These are phyloP conservation scores for Dactylonectria macrodidyma DNA, from an alignment of 2,329 filamentous ascomycete species.

Conservation along the genomic window DNA sequence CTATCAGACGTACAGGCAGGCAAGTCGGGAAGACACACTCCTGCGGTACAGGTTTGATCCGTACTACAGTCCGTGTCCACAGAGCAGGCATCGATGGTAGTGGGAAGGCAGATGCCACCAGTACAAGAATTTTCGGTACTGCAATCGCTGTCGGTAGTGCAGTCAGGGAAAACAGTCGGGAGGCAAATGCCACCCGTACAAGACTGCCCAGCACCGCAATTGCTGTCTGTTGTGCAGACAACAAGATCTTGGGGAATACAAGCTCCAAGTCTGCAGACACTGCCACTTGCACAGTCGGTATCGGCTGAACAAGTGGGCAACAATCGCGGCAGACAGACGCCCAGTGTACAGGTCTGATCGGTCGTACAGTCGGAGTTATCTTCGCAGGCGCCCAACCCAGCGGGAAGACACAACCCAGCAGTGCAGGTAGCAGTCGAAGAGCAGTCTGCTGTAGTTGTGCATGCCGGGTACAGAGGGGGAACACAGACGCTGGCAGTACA, in stretches of 20 bases:
- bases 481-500: slow-evolving; percentile 23
- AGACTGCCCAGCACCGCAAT: slow-evolving; percentile 7
- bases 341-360: slow-evolving; percentile 10
- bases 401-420: slow-evolving; percentile 18
- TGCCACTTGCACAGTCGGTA: slow-evolving; percentile 1
- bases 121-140: slow-evolving; percentile 3
- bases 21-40: slow-evolving; percentile 23
- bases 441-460: slow-evolving; percentile 13
- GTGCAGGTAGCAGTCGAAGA: slow-evolving; percentile 13
- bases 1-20: slow-evolving; percentile 6
- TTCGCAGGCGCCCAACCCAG: background rate
- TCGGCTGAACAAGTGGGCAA: slow-evolving; percentile 12
- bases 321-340: slow-evolving; percentile 20
- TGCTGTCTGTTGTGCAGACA: slow-evolving; percentile 2
- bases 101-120: slow-evolving; percentile 11
- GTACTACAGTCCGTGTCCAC: background rate
- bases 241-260: slow-evolving; percentile 13
- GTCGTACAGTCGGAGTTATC: slow-evolving; percentile 1
- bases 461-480: slow-evolving; percentile 14
- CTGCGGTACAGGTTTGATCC: slow-evolving; percentile 10
- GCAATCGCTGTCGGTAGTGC: background rate
- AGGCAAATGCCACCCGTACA: slow-evolving; percentile 22
- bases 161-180: slow-evolving; percentile 15
- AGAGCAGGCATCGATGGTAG: background rate
- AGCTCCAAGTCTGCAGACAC: slow-evolving; percentile 15